Percentiles rank a stretch among this genome's conserved stretches.
phyloP scores from a whole-genome alignment of 2,329 filamentous ascomycete species.

The Lecanoromycetidae sp. region DNA sequence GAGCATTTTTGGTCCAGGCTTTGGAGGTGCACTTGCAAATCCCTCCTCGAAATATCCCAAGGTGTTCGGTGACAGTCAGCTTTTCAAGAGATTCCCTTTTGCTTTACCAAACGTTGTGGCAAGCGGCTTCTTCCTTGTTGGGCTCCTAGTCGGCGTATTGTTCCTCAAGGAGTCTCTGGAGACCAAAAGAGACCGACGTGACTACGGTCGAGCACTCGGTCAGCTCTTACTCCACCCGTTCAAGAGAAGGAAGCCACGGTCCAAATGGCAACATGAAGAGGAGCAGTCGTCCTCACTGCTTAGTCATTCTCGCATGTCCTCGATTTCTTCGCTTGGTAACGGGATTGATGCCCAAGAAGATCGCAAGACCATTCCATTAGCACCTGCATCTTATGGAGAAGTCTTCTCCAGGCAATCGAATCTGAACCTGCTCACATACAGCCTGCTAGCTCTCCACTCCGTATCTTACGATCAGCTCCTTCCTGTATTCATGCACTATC shows the following conservation, averaged over 20 bases:
- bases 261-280: constrained; percentile 4
- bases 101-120: constrained; percentile 71
- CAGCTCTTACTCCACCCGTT: constrained; percentile 43
- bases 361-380: constrained; percentile 14
- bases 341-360: constrained; percentile 7
- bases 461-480: constrained; percentile 80
- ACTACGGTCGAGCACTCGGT: constrained; percentile 67
- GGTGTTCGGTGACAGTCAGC: constrained; percentile 53
- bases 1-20: constrained; percentile 72
- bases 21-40: constrained; percentile 76
- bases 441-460: constrained; percentile 67
- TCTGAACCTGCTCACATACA: constrained; percentile 66
- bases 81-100: constrained; percentile 71
- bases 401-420: constrained; percentile 64
- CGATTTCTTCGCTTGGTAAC: neutral
- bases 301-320: constrained; percentile 9
- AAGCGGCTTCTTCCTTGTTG: constrained; percentile 63
- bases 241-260: constrained; percentile 18
- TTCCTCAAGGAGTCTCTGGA: constrained; percentile 82
- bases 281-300: constrained; percentile 16
- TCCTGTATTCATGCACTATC: constrained; percentile 77
- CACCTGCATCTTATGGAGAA: constrained; percentile 40
- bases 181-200: constrained; percentile 52
- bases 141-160: constrained; percentile 58
- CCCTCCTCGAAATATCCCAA: constrained; percentile 62